phyloP scores from a whole-genome alignment of 805 yeast species.

The Pichia paraexigua region DNA sequence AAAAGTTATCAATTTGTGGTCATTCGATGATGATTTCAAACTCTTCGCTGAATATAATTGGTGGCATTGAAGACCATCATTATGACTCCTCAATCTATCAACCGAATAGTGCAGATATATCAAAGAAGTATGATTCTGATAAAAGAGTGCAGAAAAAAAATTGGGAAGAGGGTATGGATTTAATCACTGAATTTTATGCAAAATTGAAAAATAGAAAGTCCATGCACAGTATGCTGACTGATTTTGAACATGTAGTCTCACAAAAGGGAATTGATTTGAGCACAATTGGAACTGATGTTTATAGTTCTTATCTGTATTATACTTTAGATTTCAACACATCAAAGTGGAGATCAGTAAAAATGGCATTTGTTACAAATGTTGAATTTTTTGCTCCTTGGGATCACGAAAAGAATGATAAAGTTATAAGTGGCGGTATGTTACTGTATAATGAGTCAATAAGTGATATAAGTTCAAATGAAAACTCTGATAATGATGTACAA shows the following conservation, averaged over 20 bases:
- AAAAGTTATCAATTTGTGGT: slow-evolving; percentile 19
- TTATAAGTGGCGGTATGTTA: slow-evolving; percentile 3
- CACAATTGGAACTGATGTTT: no score
- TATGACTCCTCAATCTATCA: neutral
- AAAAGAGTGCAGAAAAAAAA: neutral
- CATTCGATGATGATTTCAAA: slow-evolving; percentile 17
- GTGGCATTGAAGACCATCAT: slow-evolving; percentile 19
- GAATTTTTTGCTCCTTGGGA: slow-evolving; percentile 7
- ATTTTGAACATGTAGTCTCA: neutral
- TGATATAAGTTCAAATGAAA: neutral
- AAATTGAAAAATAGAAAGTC: neutral
- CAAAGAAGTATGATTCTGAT: neutral
- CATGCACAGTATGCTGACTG: neutral
- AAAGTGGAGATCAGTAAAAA: neutral
- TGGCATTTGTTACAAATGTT: neutral
- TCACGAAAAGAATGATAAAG: neutral
- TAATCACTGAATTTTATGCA: neutral
- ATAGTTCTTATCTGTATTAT: neutral
- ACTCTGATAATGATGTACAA: neutral
- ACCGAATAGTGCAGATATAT: neutral
- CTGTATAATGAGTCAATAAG: neutral
- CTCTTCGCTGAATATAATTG: slow-evolving; percentile 17
- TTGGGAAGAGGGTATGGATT: slow-evolving; percentile 1
- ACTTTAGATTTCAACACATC: neutral
- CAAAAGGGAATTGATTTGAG: neutral